phyloP scores from a whole-genome alignment of 2,329 filamentous ascomycete genomes.

The Scorias spongiosa region DNA sequence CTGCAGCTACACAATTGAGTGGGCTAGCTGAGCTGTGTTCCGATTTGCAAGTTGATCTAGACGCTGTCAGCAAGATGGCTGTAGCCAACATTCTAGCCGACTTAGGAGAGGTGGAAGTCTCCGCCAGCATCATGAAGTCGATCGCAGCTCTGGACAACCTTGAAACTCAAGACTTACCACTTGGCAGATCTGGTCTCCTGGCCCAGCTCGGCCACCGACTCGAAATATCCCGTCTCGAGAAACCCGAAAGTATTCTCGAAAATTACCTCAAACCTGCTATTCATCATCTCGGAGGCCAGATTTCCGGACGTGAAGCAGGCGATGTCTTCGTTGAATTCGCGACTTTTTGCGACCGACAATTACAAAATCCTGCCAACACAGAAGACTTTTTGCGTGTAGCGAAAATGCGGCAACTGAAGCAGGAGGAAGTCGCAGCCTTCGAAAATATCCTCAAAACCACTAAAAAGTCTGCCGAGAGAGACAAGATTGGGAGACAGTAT shows the following conservation, averaged over 20 bases:
- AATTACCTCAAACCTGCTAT: conserved; percentile 76
- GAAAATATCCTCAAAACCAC: conserved; percentile 41
- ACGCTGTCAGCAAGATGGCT: conserved; percentile 65
- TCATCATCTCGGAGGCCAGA: conserved; percentile 56
- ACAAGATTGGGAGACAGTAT: conserved; percentile 42
- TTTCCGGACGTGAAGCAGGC: conserved; percentile 58
- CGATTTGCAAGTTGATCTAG: conserved; percentile 57
- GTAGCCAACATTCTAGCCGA: conserved; percentile 87
- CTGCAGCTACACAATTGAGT: conserved; percentile 68
- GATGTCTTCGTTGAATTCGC: conserved; percentile 92
- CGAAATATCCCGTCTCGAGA: conserved; percentile 78
- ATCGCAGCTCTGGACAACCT: conserved; percentile 48
- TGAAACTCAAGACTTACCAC: conserved; percentile 52
- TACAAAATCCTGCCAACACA: conserved; percentile 70
- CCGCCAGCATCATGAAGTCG: conserved; percentile 73
- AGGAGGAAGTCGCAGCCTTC: conserved; percentile 63
- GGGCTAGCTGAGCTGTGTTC: conserved; percentile 57
- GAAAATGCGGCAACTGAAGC: conserved; percentile 64
- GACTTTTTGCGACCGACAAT: conserved; percentile 82
- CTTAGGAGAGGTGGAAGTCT: conserved; percentile 75
- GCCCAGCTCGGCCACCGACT: conserved; percentile 80
- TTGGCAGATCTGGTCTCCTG: conserved; percentile 64
- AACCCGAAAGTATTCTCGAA: conserved; percentile 76
- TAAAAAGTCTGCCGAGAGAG: conserved; percentile 31
- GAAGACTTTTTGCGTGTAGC: conserved; percentile 74